A percentile compares a stretch with the other conserved stretches of the same genome.
Conservation (phyloP, 2,329 filamentous ascomycete species). For the Sarocladium strictum region DNA sequence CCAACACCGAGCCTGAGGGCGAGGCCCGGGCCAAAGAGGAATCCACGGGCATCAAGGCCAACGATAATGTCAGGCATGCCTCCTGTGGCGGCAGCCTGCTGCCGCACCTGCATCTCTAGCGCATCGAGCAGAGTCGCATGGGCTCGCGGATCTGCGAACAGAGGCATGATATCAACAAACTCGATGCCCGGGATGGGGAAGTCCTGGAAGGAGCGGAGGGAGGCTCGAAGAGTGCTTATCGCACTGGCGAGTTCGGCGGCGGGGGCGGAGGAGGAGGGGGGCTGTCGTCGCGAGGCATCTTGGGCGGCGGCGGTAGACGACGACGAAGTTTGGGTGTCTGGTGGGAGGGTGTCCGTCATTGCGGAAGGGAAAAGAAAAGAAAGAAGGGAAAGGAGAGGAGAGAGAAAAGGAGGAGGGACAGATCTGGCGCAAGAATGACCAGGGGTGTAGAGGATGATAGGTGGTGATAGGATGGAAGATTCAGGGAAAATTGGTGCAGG, state of each 20-base stretch:
- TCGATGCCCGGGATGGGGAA: constrained; percentile 89
- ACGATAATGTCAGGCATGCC: constrained; percentile 81
- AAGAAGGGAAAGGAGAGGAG: constrained; percentile 12
- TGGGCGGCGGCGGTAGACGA: constrained; percentile 28
- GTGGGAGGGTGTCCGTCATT: constrained; percentile 11
- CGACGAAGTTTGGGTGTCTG: constrained; percentile 12
- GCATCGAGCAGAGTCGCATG: constrained; percentile 76
- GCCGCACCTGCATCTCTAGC: constrained; percentile 74
- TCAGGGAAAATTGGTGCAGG: constrained; percentile 3
- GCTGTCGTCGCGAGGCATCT: constrained; percentile 59
- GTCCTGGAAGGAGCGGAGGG: constrained; percentile 81
- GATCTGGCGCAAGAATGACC: background rate
- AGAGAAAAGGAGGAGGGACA: background rate
- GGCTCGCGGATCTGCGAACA: constrained; percentile 72
- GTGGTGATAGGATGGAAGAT: background rate
- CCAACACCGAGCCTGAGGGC: constrained; percentile 75
- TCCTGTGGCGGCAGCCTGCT: constrained; percentile 48
- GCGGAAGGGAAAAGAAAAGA: constrained; percentile 13
- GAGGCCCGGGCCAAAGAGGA: constrained; percentile 87
- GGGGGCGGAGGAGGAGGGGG: constrained; percentile 55
- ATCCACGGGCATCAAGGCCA: constrained; percentile 88
- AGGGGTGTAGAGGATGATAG: background rate
- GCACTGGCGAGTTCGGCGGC: constrained; percentile 59
- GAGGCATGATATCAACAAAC: constrained; percentile 96
- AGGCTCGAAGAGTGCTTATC: constrained; percentile 64